These are phyloP conservation scores for Vitis hybrid DNA, from an alignment of 177 flowering plant species.

Conservation along the genomic window DNA sequence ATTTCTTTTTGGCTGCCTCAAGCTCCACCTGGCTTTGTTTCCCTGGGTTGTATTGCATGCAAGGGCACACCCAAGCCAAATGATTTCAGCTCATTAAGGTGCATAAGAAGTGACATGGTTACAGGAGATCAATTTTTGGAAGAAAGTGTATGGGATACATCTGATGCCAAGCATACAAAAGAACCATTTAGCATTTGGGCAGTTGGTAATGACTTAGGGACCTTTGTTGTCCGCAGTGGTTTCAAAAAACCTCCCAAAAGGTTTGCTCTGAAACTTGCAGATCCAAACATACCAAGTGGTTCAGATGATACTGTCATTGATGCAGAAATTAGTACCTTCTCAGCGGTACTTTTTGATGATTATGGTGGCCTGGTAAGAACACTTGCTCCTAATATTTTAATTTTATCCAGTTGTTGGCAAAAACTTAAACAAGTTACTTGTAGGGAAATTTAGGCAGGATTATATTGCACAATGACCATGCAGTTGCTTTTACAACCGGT, in stretches of 20 bases:
- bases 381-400: neutral
- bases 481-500: too few species aligned
- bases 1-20: slow-evolving; percentile 92
- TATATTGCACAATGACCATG: too few species aligned
- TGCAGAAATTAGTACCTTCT: slow-evolving; percentile 83
- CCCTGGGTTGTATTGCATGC: slow-evolving; percentile 89
- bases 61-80: slow-evolving; percentile 68
- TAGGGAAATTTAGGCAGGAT: too few species aligned
- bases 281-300: slow-evolving; percentile 43
- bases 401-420: too few species aligned
- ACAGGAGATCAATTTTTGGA: slow-evolving; percentile 76
- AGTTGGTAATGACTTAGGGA: slow-evolving; percentile 71
- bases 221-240: slow-evolving; percentile 79
- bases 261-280: slow-evolving; percentile 82
- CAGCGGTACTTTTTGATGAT: slow-evolving; percentile 94
- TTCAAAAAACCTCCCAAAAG: slow-evolving; percentile 84
- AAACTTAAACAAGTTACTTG: too few species aligned
- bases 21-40: slow-evolving; percentile 92
- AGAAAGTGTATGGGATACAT: slow-evolving; percentile 90
- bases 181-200: slow-evolving; percentile 87
- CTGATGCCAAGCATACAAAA: slow-evolving; percentile 42
- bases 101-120: slow-evolving; percentile 91
- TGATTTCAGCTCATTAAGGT: slow-evolving; percentile 66
- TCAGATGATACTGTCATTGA: slow-evolving; percentile 75
- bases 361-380: slow-evolving; percentile 90